Base-by-base conservation (phyloP, 257 asterid species). In the Solanum bulbocastanum region DNA sequence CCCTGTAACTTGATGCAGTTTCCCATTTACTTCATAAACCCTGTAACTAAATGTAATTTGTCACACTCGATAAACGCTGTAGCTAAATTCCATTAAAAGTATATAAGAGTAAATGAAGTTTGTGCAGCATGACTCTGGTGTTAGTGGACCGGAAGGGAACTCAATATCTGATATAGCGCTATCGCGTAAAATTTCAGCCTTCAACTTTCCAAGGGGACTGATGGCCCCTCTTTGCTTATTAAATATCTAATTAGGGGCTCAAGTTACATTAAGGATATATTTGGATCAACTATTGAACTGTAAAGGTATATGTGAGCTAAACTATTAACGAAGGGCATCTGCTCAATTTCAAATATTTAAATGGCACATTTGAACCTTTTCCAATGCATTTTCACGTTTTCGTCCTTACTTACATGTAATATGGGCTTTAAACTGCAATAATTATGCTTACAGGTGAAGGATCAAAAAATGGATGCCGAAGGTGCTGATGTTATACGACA, bases 401-500 rank as follows among this genome's bases (percentile, higher is more conserved):
- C n/a, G 10, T 30, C 49, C 71, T 83, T 75, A 56, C 33, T 56
- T n/a, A 27, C 37, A 44, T 79, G 10, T 46, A 15, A 7, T 15
- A 27, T 46, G 66, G 16, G 10, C 25, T 79, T 27, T 16, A 46
- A 33, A 44, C 85, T 78, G n/a, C 36, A 44, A 44, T 81, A 22
- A 18, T 30, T 58, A 5, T 30, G 69, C 8, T 35, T 88, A 87
- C 94, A 97, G 99, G 99, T 96, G 46, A 96, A 97, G 88, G 98
- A 94, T 88, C 91, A 75, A 20, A 44, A 87, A 89, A 88, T 90
- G 93, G 98, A 96, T 89, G 89, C 95, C 20, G 99, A 97, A 87
- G 99, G 99, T 3, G 95, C 95, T 56, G 99, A 97, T 30, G 98
- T 96, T 87, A 92, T 97, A 89, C 98, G 93, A 87, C 99, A 97